Evolutionary conservation across 2,329 filamentous ascomycete species (phyloP).

Genomic region (Fusarium subglutinans): DNA sequence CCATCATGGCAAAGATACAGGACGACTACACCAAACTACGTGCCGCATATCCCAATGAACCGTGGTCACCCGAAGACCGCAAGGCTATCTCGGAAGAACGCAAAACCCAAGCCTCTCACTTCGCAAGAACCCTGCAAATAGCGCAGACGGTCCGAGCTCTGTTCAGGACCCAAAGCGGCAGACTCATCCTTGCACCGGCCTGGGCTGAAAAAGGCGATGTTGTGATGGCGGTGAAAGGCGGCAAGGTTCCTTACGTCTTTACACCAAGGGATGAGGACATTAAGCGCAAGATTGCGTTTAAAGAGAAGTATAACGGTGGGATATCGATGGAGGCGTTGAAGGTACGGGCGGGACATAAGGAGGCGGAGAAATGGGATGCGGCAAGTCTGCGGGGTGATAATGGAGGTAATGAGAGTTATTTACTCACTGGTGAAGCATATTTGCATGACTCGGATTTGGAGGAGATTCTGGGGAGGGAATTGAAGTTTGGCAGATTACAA

Average conservation of each 20-base stretch:
- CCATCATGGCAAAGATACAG: background rate
- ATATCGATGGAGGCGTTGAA: background rate
- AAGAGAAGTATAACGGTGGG: background rate
- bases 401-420: background rate
- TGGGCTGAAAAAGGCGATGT: background rate
- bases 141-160: background rate
- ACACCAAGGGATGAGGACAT: background rate
- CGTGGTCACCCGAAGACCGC: background rate
- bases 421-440: background rate
- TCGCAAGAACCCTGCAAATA: background rate
- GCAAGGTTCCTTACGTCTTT: background rate
- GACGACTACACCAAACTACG: background rate
- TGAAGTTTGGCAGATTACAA: background rate
- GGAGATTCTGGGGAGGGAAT: rapidly evolving
- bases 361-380: background rate
- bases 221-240: background rate
- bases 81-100: background rate
- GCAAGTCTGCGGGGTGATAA: background rate
- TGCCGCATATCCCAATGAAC: background rate
- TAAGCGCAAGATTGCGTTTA: background rate
- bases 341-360: background rate
- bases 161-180: background rate
- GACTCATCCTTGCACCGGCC: background rate
- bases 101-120: background rate
- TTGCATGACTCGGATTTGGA: background rate